A percentile compares a stretch with the other conserved stretches of the same genome.
phyloP scores from a whole-genome alignment of 176 grass and related monocot species.

The Elymus sibiricus region DNA sequence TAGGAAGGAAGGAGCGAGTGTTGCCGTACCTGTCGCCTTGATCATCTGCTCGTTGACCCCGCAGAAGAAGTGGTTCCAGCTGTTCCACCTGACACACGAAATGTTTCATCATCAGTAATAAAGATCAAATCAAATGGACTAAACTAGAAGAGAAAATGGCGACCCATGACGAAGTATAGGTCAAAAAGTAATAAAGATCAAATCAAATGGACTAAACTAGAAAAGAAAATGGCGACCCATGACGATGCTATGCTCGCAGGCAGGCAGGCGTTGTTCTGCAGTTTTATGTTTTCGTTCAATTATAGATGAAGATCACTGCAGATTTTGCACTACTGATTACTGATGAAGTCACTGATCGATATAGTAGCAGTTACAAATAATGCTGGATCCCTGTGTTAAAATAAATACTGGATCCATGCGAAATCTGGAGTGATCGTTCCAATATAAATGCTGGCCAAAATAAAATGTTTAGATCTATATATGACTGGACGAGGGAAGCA shows the following conservation, averaged over 20 bases:
- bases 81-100: conserved; percentile 74
- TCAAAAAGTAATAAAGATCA: not conserved
- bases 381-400: too few relatives aligned
- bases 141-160: not conserved
- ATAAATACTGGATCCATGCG: too few relatives aligned
- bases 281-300: not conserved
- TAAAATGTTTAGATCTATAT: too few relatives aligned
- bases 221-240: too few relatives aligned
- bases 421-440: too few relatives aligned
- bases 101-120: not conserved
- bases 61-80: conserved; percentile 92
- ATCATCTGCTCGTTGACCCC: conserved; percentile 64
- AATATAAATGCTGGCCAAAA: too few relatives aligned
- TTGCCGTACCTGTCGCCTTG: conserved; percentile 56
- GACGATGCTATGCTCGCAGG: not conserved
- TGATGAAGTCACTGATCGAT: too few relatives aligned
- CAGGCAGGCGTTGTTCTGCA: too few relatives aligned
- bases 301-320: not conserved
- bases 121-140: not conserved
- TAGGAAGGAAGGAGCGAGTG: not conserved
- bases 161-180: not conserved
- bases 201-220: not conserved
- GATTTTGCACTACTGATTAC: not conserved
- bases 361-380: too few relatives aligned
- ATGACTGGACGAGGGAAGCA: too few relatives aligned